Base-by-base conservation (phyloP, 2,329 filamentous ascomycete genomes). In the Fusarium agapanthi region DNA sequence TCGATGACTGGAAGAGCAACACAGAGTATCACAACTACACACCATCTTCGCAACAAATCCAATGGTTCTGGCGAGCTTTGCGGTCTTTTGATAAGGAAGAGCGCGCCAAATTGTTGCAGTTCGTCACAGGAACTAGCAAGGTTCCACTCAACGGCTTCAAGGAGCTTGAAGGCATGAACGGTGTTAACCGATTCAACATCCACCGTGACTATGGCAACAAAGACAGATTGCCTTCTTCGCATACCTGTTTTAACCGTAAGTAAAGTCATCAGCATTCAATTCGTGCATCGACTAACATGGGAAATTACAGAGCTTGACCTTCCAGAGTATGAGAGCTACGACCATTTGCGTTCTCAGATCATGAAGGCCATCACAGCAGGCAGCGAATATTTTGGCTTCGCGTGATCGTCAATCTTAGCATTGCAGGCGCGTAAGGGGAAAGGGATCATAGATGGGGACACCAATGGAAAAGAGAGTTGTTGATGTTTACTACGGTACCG, bases 201-300 rank as follows among this genome's bases (percentile, higher is more conserved):
- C 96, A 99, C 81, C 94, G 96, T 73, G 96, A 98, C 83, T 98
- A 97, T 83, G 95, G 95, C 77, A 95, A 93, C 86, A 98, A 98
- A 84, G 94, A 98, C 80, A 93, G 96, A 75, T 88, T 99, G 73
- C 96, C 96, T 63, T 97, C 94, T 78, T 97, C 95, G 77, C 97
- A 99, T 83, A 99, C 96, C 72, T 99, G 96, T 87, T 99, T 99
- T 86, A 99, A 99, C 82, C 96, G 95, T 97, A 90, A 92, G 94
- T 92, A 45, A 12, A 40, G 37, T n/a, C 69, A 59, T 44, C 22
- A 41, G 50, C 60, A 74, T 75, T 85, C 80, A 87, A 71, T 9
- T 37, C 57, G 73, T 82, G 32, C 74, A 26, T 83, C 87, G 78
- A 88, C 76, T 73, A 54, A 67, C 4, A 28, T 18, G 6, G 40